Evolutionary conservation across 2,329 filamentous ascomycete genomes (phyloP).

Genomic region (Nectriaceae sp.): DNA sequence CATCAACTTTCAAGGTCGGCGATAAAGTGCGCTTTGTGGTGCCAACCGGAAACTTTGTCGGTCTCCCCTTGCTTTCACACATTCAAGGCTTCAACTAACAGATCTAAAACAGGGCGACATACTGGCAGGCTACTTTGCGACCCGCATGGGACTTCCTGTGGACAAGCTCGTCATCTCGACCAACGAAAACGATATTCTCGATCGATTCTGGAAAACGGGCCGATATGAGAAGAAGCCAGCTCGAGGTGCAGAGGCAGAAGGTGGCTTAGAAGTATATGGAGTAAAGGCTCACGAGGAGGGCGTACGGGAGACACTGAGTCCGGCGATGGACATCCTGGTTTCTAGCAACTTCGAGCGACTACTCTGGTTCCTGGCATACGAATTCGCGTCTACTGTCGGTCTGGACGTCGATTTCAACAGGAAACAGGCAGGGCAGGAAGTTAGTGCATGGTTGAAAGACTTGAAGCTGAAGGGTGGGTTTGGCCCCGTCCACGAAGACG

Average conservation of each 20-base stretch:
- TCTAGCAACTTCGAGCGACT: conserved; percentile 96
- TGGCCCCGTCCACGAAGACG: conserved; percentile 69
- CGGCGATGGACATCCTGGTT: conserved; percentile 97
- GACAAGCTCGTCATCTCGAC: conserved; percentile 91
- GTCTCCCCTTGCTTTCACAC: not conserved
- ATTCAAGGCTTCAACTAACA: not conserved
- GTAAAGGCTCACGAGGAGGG: conserved; percentile 67
- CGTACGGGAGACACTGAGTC: conserved; percentile 88
- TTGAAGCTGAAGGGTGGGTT: conserved; percentile 85
- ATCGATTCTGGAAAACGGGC: conserved; percentile 91
- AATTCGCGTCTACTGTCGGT: conserved; percentile 60
- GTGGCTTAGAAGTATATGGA: conserved; percentile 65
- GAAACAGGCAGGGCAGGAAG: conserved; percentile 73
- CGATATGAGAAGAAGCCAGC: conserved; percentile 83
- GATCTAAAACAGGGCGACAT: conserved; percentile 63
- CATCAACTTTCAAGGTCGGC: conserved; percentile 60
- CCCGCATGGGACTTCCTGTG: conserved; percentile 82
- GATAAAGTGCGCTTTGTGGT: conserved; percentile 83
- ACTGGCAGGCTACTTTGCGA: conserved; percentile 89
- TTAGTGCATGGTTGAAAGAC: conserved; percentile 74
- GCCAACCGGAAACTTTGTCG: conserved; percentile 88
- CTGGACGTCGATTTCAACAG: conserved; percentile 68
- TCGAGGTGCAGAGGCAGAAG: conserved; percentile 56
- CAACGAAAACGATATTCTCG: conserved; percentile 96
- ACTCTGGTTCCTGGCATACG: conserved; percentile 87